Base-by-base conservation (phyloP, 2,329 filamentous ascomycete genomes). In the Penicillium aurantiogriseum region DNA sequence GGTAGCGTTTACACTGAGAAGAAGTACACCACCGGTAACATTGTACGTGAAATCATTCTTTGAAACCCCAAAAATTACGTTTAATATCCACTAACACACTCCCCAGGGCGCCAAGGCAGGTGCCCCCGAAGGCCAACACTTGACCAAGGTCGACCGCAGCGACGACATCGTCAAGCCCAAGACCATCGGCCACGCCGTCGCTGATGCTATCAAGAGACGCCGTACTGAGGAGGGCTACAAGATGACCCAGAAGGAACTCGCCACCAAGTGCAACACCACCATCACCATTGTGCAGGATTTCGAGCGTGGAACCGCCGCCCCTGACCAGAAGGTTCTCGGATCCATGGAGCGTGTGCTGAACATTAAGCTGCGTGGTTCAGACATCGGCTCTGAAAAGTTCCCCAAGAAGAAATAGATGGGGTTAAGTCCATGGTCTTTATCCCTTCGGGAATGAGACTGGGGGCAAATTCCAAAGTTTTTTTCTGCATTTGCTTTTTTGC, bases 121-220 rank as follows among this genome's bases (percentile, higher is more conserved):
- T 60, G 82, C 73, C 53, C 70, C 82, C 65, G 93, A 97, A 79
- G 94, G 94, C 68, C 94, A 99, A 80, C 92, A 91, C 74, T 84
- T 97, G 65, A 97, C 94, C 67, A 97, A 97, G 83, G 92, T 99
- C 77, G 94, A 97, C 83, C 92, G 93, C 67, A 88, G 87, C 74
- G 92, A 97, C 82, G 94, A 97, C 75, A 96, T 97, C 79, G 88
- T 97, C 79, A 96, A 96, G 82, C 92, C 92, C 72, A 96, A 96
- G 81, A 95, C 91, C 46, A 83, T 97, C 58, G 91, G 92, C 74
- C 83, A 84, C 71, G 82, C 85, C 56, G 91, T 97, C 64, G 91
- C 90, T 70, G 86, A 90, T 65, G 90, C 88, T 64, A 97, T 97
- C 79, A 84, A 86, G 70, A 84, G 88, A 71, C 85, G 89, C 55